Conservation (phyloP, 2,329 filamentous ascomycete species). For the Neocucurbitaria cava region DNA sequence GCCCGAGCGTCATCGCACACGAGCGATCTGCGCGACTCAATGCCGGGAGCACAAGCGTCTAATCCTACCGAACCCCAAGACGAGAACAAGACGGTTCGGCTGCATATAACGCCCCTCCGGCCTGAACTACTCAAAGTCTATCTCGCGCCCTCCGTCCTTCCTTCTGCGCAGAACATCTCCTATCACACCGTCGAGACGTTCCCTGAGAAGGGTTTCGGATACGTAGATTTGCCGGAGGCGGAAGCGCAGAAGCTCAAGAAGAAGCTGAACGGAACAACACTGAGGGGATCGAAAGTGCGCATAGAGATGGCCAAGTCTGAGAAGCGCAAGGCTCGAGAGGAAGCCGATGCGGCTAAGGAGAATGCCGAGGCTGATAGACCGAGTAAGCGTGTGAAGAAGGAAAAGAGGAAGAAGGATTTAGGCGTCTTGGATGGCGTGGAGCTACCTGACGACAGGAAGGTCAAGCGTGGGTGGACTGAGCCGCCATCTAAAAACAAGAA, state of each 20-base stretch:
- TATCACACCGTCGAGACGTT: constrained; percentile 87
- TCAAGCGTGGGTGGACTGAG: constrained; percentile 91
- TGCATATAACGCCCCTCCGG: constrained; percentile 90
- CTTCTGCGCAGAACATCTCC: constrained; percentile 79
- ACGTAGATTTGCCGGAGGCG: constrained; percentile 78
- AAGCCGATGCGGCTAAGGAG: constrained; percentile 45
- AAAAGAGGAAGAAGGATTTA: constrained; percentile 56
- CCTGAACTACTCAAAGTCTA: constrained; percentile 75
- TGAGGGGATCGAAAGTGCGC: constrained; percentile 84
- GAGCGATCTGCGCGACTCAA: constrained; percentile 31
- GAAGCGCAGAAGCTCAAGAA: constrained; percentile 91
- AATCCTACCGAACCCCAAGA: constrained; percentile 23
- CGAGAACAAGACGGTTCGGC: constrained; percentile 55
- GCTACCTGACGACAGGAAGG: constrained; percentile 74
- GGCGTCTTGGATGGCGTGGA: constrained; percentile 71
- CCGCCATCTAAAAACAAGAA: constrained; percentile 59
- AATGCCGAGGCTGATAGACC: constrained; percentile 57
- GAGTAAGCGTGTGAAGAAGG: constrained; percentile 54
- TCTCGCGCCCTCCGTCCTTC: constrained; percentile 70
- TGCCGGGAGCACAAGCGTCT: constrained; percentile 42
- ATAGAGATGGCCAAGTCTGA: constrained; percentile 80
- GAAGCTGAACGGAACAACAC: constrained; percentile 84
- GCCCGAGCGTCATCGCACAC: constrained; percentile 20
- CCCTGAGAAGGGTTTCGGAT: constrained; percentile 89
- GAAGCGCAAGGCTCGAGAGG: constrained; percentile 55